Evolutionary conservation across 768 basidiomycete genomes (phyloP).

Genomic region (Trichaptum fuscoviolaceum): DNA sequence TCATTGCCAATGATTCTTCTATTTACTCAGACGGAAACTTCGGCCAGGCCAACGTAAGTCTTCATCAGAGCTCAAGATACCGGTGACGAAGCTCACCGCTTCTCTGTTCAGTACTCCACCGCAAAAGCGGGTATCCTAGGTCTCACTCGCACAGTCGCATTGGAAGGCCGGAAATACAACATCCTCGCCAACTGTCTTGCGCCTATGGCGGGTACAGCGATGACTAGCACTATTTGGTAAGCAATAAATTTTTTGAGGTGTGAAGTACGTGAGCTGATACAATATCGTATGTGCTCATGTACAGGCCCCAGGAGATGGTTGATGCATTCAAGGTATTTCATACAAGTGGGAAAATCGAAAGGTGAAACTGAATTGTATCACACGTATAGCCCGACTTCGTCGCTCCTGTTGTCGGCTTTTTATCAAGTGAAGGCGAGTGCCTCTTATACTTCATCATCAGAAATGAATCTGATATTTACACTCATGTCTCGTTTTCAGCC

Average conservation of each 20-base stretch:
- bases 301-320: constrained; percentile 77
- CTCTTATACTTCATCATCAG: background rate
- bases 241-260: background rate
- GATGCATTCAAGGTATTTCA: constrained; percentile 74
- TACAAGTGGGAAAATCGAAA: background rate
- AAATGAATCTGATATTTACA: background rate
- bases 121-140: constrained; percentile 92
- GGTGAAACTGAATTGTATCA: background rate
- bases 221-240: constrained; percentile 81
- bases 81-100: constrained; percentile 10
- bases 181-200: constrained; percentile 88
- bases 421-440: constrained; percentile 64
- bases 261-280: background rate
- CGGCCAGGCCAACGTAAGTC: constrained; percentile 80
- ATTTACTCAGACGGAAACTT: constrained; percentile 76
- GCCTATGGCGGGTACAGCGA: constrained; percentile 85
- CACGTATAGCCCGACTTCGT: constrained; percentile 76
- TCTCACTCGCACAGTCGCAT: constrained; percentile 81
- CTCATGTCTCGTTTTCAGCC: constrained; percentile 28
- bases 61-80: background rate
- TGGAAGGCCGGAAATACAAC: constrained; percentile 89
- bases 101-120: constrained; percentile 62
- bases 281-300: constrained; percentile 6
- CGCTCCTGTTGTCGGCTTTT: constrained; percentile 88
- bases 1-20: constrained; percentile 2